Evolutionary conservation across 345 rosid species (phyloP).

Genomic region (Hirschfeldia incana): DNA sequence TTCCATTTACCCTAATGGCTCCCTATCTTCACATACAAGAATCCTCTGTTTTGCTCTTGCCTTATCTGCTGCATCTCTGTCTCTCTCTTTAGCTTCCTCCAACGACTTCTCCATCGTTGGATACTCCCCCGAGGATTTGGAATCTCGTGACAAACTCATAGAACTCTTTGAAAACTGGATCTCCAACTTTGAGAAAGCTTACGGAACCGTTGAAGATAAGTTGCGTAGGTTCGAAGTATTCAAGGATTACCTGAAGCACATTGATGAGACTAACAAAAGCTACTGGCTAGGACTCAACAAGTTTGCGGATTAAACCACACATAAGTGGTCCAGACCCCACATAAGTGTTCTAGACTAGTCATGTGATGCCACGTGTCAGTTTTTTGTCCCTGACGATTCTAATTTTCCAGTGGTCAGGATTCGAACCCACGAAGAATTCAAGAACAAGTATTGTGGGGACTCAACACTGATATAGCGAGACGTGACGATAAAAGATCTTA

Average conservation of each 20-base stretch:
- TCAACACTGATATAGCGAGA: slow-evolving; percentile 34
- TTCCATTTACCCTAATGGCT: slow-evolving; percentile 38
- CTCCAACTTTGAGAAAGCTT: slow-evolving; percentile 58
- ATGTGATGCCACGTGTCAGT: too few species aligned
- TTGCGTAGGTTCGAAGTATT: slow-evolving; percentile 62
- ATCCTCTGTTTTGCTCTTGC: slow-evolving; percentile 37
- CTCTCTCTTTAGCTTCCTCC: slow-evolving; percentile 39
- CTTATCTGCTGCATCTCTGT: slow-evolving; percentile 37
- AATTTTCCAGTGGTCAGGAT: too few species aligned
- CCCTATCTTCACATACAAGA: slow-evolving; percentile 30
- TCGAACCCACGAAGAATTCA: slow-evolving; percentile 54
- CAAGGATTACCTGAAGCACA: slow-evolving; percentile 69
- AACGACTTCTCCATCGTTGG: slow-evolving; percentile 68
- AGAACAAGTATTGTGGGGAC: slow-evolving; percentile 55
- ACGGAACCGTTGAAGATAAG: slow-evolving; percentile 62
- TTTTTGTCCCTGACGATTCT: too few species aligned
- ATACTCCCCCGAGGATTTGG: slow-evolving; percentile 57
- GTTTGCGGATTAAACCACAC: slow-evolving; percentile 69
- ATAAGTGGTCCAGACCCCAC: too few species aligned
- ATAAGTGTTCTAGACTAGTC: too few species aligned
- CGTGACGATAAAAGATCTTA: slow-evolving; percentile 28
- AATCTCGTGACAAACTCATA: slow-evolving; percentile 54
- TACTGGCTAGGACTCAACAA: slow-evolving; percentile 79
- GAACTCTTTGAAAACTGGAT: slow-evolving; percentile 73
- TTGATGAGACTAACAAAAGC: slow-evolving; percentile 68